phyloP scores from a whole-genome alignment of 371 early-diverging fungal species.

The Haplosporangium sp. region DNA sequence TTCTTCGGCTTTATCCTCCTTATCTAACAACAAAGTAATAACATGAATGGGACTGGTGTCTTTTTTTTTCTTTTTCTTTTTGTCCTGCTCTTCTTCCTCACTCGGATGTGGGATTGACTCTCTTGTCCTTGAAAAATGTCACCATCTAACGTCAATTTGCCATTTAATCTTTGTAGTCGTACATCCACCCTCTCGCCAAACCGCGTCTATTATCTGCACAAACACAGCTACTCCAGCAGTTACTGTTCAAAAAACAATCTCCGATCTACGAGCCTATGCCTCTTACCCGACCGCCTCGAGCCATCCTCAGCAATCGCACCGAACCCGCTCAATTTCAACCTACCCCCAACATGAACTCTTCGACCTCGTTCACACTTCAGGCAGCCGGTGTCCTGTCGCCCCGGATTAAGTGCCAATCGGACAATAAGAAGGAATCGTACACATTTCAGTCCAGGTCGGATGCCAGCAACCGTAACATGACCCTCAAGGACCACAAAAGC shows the following conservation, averaged over 20 bases:
- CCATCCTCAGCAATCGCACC: constrained; percentile 25
- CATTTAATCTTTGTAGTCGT: constrained; percentile 4
- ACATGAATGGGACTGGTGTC: neutral
- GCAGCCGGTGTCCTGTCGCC: constrained; percentile 43
- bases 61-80: neutral
- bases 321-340: constrained; percentile 21
- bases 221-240: constrained; percentile 19
- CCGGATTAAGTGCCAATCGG: constrained; percentile 50
- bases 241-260: constrained; percentile 23
- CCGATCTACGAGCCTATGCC: constrained; percentile 19
- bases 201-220: neutral
- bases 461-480: constrained; percentile 36
- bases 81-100: neutral
- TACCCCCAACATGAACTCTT: constrained; percentile 36
- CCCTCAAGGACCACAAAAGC: constrained; percentile 38
- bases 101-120: constrained; percentile 3
- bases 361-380: constrained; percentile 35
- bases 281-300: constrained; percentile 19
- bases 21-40: constrained; percentile 42
- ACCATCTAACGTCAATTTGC: constrained; percentile 10
- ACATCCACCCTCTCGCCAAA: constrained; percentile 14
- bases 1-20: constrained; percentile 16
- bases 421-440: constrained; percentile 45
- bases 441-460: constrained; percentile 54
- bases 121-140: neutral